These are phyloP conservation scores for Rutstroemia sp. DNA, from an alignment of 2,329 filamentous ascomycete species.

Conservation along the genomic window DNA sequence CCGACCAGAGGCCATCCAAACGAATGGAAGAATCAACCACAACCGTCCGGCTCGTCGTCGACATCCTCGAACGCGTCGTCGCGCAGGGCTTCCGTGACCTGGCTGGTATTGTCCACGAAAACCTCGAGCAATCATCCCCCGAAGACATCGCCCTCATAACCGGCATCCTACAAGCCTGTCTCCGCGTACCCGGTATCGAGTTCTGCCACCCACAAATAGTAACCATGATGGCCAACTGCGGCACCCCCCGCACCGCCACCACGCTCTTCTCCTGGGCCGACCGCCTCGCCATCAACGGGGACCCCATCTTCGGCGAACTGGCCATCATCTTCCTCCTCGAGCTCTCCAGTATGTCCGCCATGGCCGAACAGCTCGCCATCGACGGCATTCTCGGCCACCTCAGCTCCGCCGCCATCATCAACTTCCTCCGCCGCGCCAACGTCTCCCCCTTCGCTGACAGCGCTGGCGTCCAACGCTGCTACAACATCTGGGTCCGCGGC, in stretches of 20 bases:
- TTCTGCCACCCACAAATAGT: slow-evolving; percentile 65
- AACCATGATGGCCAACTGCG: slow-evolving; percentile 61
- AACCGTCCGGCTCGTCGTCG: slow-evolving; percentile 42
- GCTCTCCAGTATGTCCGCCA: slow-evolving; percentile 68
- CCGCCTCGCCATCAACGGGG: slow-evolving; percentile 65
- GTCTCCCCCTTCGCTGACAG: slow-evolving; percentile 75
- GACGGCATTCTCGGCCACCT: slow-evolving; percentile 77
- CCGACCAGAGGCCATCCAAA: slow-evolving; percentile 18
- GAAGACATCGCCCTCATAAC: slow-evolving; percentile 83
- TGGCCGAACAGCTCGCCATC: slow-evolving; percentile 86
- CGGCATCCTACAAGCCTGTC: slow-evolving; percentile 76
- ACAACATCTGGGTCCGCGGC: slow-evolving; percentile 83
- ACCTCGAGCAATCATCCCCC: slow-evolving; percentile 55
- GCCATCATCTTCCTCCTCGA: slow-evolving; percentile 82
- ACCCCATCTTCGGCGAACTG: slow-evolving; percentile 91
- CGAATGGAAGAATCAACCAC: slow-evolving; percentile 22
- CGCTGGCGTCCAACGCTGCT: slow-evolving; percentile 62
- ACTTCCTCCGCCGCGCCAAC: slow-evolving; percentile 62
- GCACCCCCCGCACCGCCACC: slow-evolving; percentile 71
- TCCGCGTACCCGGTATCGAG: slow-evolving; percentile 70
- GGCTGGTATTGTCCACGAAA: slow-evolving; percentile 74
- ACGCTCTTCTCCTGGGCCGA: slow-evolving; percentile 94
- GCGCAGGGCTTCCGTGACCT: slow-evolving; percentile 76
- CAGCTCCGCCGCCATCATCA: slow-evolving; percentile 69
- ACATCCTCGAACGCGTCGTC: slow-evolving; percentile 72